Conservation (phyloP, 768 basidiomycete genomes). For the Guyanaporus albipodus region DNA sequence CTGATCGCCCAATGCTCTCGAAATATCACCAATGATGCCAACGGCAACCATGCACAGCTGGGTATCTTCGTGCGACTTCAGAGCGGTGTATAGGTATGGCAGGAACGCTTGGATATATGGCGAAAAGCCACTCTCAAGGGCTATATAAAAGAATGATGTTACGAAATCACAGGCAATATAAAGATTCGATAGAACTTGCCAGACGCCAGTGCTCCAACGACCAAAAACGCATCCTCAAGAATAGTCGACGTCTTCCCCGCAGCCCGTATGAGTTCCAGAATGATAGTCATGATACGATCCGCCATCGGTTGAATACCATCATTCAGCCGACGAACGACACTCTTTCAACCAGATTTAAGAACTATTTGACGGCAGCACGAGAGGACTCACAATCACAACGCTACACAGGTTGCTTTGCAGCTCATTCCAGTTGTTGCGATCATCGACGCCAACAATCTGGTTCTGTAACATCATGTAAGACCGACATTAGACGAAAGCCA, state of each 20-base stretch:
- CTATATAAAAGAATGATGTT: constrained; percentile 31
- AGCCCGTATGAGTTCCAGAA: constrained; percentile 79
- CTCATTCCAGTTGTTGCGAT: constrained; percentile 99
- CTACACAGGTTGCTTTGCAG: constrained; percentile 93
- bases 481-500: background rate
- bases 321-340: constrained; percentile 80
- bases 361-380: background rate
- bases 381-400: constrained; percentile 69
- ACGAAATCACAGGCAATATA: background rate
- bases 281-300: constrained; percentile 91
- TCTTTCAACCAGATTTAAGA: constrained; percentile 41
- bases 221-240: constrained; percentile 94
- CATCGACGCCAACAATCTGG: constrained; percentile 92
- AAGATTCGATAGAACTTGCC: constrained; percentile 37
- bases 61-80: constrained; percentile 91
- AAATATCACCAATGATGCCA: constrained; percentile 92
- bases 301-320: constrained; percentile 82
- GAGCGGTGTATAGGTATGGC: constrained; percentile 81
- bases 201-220: constrained; percentile 82
- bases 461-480: constrained; percentile 44
- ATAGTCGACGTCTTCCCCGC: constrained; percentile 93
- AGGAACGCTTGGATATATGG: constrained; percentile 85
- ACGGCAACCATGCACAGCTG: constrained; percentile 95
- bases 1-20: constrained; percentile 87
- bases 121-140: constrained; percentile 73